phyloP scores from a whole-genome alignment of 257 asterid genomes.

The Parsonsia alboflavescens region DNA sequence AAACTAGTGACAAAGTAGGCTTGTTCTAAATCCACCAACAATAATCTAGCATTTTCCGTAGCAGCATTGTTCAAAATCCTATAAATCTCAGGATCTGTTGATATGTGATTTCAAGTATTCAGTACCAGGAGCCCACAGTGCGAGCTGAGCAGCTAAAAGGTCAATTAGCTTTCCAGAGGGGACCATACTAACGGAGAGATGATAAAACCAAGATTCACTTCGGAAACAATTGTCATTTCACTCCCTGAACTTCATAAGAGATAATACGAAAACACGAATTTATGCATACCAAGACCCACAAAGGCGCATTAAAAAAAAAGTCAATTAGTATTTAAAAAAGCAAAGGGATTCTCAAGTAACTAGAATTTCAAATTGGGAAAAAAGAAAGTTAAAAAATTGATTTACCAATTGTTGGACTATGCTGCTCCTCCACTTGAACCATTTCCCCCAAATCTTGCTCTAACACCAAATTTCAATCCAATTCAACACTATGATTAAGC shows the following conservation, averaged over 20 bases:
- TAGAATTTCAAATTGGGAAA: not conserved
- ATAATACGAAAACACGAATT: not conserved
- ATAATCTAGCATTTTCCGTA: not conserved
- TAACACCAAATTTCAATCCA: slow-evolving; percentile 7
- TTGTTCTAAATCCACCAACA: not conserved
- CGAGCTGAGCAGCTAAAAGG: not conserved
- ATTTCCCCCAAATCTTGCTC: slow-evolving; percentile 28
- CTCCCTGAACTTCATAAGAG: not conserved
- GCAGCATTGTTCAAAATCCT: not conserved
- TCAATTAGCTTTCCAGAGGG: not conserved
- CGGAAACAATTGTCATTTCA: not conserved
- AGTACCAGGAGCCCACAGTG: not conserved
- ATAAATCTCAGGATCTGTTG: not conserved
- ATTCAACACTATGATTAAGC: not conserved
- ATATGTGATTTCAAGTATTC: not conserved
- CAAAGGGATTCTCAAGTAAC: not conserved
- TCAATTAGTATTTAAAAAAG: not conserved
- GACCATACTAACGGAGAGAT: not conserved
- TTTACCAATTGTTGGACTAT: slow-evolving; percentile 40
- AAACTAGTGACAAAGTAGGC: not conserved
- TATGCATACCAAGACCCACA: not conserved
- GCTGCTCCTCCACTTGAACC: slow-evolving; percentile 55
- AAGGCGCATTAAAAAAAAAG: not conserved
- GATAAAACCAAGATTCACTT: too few species aligned
- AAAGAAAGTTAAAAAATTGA: slow-evolving; percentile 9